phyloP scores from a whole-genome alignment of 2,329 filamentous ascomycete genomes.

The Aspergillus felis region DNA sequence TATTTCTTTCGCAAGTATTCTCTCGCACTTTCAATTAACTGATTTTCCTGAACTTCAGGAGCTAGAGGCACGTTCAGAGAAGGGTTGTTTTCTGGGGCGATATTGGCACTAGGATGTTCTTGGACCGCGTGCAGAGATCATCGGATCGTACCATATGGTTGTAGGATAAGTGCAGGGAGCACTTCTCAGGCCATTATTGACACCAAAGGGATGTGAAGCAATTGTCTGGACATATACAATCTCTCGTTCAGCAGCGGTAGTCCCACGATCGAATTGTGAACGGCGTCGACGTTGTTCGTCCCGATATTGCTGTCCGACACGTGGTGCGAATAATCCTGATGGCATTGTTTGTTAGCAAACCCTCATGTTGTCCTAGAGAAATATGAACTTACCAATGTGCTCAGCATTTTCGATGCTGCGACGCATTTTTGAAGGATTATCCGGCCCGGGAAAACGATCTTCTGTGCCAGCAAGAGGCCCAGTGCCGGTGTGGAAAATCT shows the following conservation, averaged over 20 bases:
- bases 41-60: background rate
- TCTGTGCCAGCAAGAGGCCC: conserved; percentile 62
- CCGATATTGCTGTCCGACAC: conserved; percentile 67
- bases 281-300: conserved; percentile 72
- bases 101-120: conserved; percentile 13
- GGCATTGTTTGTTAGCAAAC: background rate
- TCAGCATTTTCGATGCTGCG: conserved; percentile 83
- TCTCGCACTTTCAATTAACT: background rate
- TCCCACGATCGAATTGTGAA: conserved; percentile 79
- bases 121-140: conserved; percentile 15
- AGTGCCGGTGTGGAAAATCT: conserved; percentile 53
- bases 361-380: conserved; percentile 31
- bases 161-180: conserved; percentile 24
- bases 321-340: conserved; percentile 66
- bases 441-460: conserved; percentile 70
- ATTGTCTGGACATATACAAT: conserved; percentile 39
- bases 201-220: conserved; percentile 15
- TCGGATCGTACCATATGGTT: conserved; percentile 21
- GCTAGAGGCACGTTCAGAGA: background rate
- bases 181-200: conserved; percentile 17
- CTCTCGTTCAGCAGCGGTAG: conserved; percentile 64
- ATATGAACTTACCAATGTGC: conserved; percentile 59
- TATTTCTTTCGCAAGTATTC: background rate
- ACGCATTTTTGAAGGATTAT: conserved; percentile 85
- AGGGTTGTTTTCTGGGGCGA: background rate